Evolutionary conservation across 257 asterid species (phyloP), one percentile per base, ranked within the genome.

Genomic region (Jacaranda copaia): DNA sequence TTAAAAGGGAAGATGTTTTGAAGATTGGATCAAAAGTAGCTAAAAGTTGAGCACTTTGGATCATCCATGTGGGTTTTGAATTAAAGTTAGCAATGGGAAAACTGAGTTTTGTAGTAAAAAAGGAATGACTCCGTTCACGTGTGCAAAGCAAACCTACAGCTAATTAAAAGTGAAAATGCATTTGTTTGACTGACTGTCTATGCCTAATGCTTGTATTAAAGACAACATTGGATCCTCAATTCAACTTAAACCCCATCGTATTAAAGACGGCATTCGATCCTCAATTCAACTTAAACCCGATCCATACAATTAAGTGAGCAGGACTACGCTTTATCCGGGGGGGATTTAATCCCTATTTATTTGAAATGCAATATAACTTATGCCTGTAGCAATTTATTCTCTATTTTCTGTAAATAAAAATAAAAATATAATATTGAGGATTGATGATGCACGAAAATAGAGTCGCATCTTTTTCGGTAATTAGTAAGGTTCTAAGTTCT

Each of bases 1-100:
- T 68, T 68, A 66, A 74, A 67, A 80, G 80, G 67, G 68, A 77
- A 8, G 32, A 51, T 51, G 40, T 25, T 61, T 36, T 69, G 65
- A 51, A 58, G 56, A 49, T 48, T 32, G 48, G 43, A 59, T 52
- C 35, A 48, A 80, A 80, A 73, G 76, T 49, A 8, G 49, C 57
- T 53, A 25, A 18, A 76, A 8, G 45, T 64, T 38, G 8, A 20
- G 63, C 18, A 42, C 16, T 20, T 5, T 15, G 36, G 13, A 6
- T 43, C 20, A 14, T 16, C 43, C 15, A n/a, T 45, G 20, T 43
- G 16, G 42, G 39, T 45, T 80, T 45, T 68, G 77, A 74, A 74
- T 67, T 79, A 79, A 79, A 79, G 79, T 10, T 5, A 64, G 72
- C 39, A 25, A 25, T 25, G 4, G n/a, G 8, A 42, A 25, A 65